Evolutionary conservation across 176 grass and related monocot species (phyloP).

Genomic region (Aegilops longissima): DNA sequence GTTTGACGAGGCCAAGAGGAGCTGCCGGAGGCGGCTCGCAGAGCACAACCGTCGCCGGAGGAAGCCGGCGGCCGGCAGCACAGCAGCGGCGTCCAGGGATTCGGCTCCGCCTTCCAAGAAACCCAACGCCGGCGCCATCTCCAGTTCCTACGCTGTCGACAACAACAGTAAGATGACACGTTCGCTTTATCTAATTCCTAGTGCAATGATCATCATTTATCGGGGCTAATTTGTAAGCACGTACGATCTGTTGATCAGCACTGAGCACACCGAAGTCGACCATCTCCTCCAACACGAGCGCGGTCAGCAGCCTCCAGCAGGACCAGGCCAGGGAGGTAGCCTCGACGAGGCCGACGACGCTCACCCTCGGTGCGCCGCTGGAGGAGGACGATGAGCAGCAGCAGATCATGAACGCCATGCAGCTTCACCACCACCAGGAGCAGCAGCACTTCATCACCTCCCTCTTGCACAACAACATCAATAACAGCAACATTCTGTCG

Average conservation of each 20-base stretch:
- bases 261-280: slow-evolving; percentile 40
- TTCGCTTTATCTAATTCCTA: not conserved
- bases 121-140: slow-evolving; percentile 8
- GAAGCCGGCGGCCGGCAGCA: slow-evolving; percentile 44
- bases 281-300: slow-evolving; percentile 49
- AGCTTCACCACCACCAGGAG: slow-evolving; percentile 28
- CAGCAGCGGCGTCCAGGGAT: not conserved
- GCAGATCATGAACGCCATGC: not conserved
- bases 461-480: not conserved
- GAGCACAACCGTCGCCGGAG: slow-evolving; percentile 86
- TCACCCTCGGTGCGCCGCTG: slow-evolving; percentile 39
- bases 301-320: slow-evolving; percentile 42
- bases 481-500: slow-evolving; percentile 35
- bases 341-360: slow-evolving; percentile 31
- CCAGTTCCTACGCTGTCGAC: slow-evolving; percentile 35
- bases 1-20: slow-evolving; percentile 77
- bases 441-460: slow-evolving; percentile 1
- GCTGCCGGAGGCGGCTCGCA: slow-evolving; percentile 70
- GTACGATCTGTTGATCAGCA: not conserved
- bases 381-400: slow-evolving; percentile 13
- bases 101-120: slow-evolving; percentile 33
- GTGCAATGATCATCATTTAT: not conserved
- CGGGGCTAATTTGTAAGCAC: not conserved
- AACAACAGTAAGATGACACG: slow-evolving; percentile 10
- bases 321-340: slow-evolving; percentile 8